Conservation (phyloP, 345 rosid genomes). For the Limnanthes douglasii region DNA sequence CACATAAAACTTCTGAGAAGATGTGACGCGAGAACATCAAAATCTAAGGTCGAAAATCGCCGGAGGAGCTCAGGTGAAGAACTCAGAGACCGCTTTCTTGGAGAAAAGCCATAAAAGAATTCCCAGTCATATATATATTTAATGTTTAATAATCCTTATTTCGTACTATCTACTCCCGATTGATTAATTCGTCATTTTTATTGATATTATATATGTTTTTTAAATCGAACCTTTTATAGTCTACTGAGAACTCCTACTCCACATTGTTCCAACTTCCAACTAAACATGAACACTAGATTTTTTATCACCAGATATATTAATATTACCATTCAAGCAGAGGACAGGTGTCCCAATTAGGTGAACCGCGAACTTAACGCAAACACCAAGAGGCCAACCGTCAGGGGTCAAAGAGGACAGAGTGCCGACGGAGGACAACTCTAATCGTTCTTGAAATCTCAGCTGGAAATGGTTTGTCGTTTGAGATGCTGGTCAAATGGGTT, state of each 20-base stretch:
- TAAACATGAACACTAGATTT: conserved; percentile 86
- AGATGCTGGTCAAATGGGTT: too few relatives aligned
- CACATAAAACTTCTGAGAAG: too few relatives aligned
- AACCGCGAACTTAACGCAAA: conserved; percentile 72
- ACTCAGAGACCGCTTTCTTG: too few relatives aligned
- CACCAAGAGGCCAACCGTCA: conserved; percentile 65
- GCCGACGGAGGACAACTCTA: conserved; percentile 61
- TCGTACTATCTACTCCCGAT: too few relatives aligned
- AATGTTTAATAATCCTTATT: too few relatives aligned
- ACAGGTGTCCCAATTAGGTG: conserved; percentile 70
- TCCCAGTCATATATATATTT: too few relatives aligned
- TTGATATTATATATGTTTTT: too few relatives aligned
- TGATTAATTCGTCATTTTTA: too few relatives aligned
- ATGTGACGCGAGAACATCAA: too few relatives aligned
- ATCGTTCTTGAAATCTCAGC: conserved; percentile 85
- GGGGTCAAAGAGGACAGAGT: conserved; percentile 51
- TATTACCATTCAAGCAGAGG: conserved; percentile 30
- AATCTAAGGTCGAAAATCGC: too few relatives aligned
- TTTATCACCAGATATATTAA: conserved; percentile 33
- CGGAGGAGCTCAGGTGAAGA: too few relatives aligned
- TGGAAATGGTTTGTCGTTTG: conserved; percentile 47
- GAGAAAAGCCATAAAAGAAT: too few relatives aligned
- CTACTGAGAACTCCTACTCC: conserved; percentile 82
- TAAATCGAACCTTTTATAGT: conserved; percentile 87
- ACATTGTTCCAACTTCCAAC: conserved; percentile 82